Percentiles rank a stretch among this genome's conserved stretches.
These are phyloP conservation scores for Fistulina hepatica DNA, from an alignment of 1,284 basidiomycete species.

Conservation along the genomic window DNA sequence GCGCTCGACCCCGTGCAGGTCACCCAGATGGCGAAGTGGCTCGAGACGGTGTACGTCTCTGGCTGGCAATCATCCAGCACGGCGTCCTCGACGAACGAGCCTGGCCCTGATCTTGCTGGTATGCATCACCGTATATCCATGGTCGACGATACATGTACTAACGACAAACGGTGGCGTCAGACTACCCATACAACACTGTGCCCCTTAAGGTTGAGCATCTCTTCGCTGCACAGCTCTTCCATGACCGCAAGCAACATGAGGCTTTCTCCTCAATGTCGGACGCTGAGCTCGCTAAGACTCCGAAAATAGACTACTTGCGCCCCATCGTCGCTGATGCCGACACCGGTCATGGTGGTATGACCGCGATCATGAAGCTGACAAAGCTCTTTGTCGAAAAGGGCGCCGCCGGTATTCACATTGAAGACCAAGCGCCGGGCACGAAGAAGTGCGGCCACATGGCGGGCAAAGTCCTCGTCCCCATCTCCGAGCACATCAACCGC, in stretches of 20 bases:
- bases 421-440: slow-evolving; percentile 76
- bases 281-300: slow-evolving; percentile 58
- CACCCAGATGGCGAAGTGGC: slow-evolving; percentile 97
- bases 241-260: slow-evolving; percentile 80
- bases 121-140: slow-evolving; percentile 15
- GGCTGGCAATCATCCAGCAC: slow-evolving; percentile 96
- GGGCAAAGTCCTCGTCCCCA: slow-evolving; percentile 74
- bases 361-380: slow-evolving; percentile 72
- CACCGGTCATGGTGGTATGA: slow-evolving; percentile 75
- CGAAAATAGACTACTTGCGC: slow-evolving; percentile 53
- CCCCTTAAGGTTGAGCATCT: slow-evolving; percentile 87
- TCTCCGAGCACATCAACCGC: slow-evolving; percentile 69
- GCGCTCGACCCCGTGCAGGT: slow-evolving; percentile 96
- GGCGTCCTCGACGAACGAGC: slow-evolving; percentile 85
- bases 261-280: slow-evolving; percentile 64
- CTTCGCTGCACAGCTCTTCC: slow-evolving; percentile 82
- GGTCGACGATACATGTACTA: slow-evolving; percentile 5
- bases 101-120: slow-evolving; percentile 96
- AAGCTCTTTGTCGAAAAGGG: slow-evolving; percentile 75
- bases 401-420: slow-evolving; percentile 73
- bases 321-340: slow-evolving; percentile 77
- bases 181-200: slow-evolving; percentile 91
- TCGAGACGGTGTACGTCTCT: slow-evolving; percentile 97
- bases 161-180: slow-evolving; percentile 24
- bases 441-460: slow-evolving; percentile 84